phyloP scores from a whole-genome alignment of 805 yeast genomes.

The Starmera dryadoides region DNA sequence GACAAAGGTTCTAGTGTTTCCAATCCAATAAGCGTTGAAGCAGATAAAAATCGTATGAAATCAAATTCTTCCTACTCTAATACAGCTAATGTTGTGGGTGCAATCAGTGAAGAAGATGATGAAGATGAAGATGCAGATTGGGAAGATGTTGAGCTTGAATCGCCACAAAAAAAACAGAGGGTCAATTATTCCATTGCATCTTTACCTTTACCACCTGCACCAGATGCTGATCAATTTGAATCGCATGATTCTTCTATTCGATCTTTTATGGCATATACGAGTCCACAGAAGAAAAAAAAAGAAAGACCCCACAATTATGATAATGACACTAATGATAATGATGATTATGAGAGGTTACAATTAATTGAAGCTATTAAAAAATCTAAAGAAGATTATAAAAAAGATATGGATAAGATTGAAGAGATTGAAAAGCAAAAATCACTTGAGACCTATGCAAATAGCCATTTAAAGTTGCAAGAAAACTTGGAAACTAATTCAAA shows the following conservation, averaged over 20 bases:
- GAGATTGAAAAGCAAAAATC: conserved; percentile 5
- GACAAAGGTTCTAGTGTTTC: conserved; percentile 31
- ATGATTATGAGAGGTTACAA: conserved; percentile 20
- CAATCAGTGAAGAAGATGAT: conserved; percentile 15
- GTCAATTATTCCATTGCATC: conserved; percentile 36
- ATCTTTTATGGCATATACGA: conserved; percentile 11
- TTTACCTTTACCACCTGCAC: conserved; percentile 27
- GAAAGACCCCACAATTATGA: conserved; percentile 4
- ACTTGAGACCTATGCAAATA: conserved; percentile 2
- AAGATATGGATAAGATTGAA: conserved; percentile 26
- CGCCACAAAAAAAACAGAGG: conserved; percentile 12
- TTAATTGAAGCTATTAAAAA: conserved; percentile 31
- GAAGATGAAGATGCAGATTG: conserved; percentile 44
- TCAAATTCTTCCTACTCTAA: neutral
- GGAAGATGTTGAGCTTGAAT: conserved; percentile 56
- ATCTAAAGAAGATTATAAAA: conserved; percentile 42
- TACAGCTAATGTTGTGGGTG: no score
- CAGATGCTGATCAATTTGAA: conserved; percentile 3
- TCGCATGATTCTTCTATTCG: conserved; percentile 10
- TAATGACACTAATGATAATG: conserved; percentile 12
- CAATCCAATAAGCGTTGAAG: conserved; percentile 43
- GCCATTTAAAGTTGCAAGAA: neutral
- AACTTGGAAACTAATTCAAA: conserved; percentile 26
- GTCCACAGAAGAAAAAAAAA: conserved; percentile 10
- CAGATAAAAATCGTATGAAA: conserved; percentile 3